Percentiles rank a stretch among this genome's conserved stretches.
phyloP scores from a whole-genome alignment of 1,139 yeast species.

The Geotrichum klebahnii region DNA sequence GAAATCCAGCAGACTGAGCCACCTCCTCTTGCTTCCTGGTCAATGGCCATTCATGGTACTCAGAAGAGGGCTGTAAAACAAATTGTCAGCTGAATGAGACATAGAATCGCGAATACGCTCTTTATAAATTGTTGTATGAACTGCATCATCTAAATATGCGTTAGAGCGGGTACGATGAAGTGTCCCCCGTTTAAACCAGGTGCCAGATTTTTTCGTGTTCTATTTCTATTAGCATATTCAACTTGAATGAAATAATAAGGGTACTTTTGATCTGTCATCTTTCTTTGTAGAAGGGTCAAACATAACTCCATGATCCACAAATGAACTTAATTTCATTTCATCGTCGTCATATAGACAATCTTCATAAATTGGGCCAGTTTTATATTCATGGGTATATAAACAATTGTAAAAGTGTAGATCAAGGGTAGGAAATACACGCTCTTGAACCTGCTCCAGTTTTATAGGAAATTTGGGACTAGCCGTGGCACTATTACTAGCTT shows the following conservation, averaged over 20 bases:
- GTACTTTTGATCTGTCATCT: not conserved
- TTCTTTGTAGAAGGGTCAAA: slow-evolving; percentile 8
- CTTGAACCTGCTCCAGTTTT: slow-evolving; percentile 10
- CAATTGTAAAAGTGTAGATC: slow-evolving; percentile 15
- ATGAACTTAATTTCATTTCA: slow-evolving; percentile 20
- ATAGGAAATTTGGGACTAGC: not conserved
- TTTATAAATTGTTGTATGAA: slow-evolving; percentile 14
- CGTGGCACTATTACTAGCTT: not conserved
- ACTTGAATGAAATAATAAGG: not conserved
- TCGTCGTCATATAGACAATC: slow-evolving; percentile 22
- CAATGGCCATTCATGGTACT: not conserved
- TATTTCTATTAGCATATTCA: not conserved
- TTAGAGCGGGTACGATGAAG: slow-evolving; percentile 9
- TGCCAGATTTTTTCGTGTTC: slow-evolving; percentile 1
- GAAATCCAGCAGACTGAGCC: slow-evolving; percentile 14
- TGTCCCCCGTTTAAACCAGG: slow-evolving; percentile 13
- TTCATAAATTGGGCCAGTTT: slow-evolving; percentile 21
- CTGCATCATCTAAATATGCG: not conserved
- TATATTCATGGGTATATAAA: slow-evolving; percentile 13
- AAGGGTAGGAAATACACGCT: slow-evolving; percentile 15
- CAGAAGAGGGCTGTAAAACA: not conserved
- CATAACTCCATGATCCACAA: slow-evolving; percentile 14
- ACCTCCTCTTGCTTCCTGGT: slow-evolving; percentile 11
- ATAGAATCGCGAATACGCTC: slow-evolving; percentile 10
- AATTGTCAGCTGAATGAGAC: slow-evolving; percentile 9